Evolutionary conservation across 2,329 filamentous ascomycete genomes (phyloP), one percentile per base, ranked within the genome.

Genomic region (Acephala macrosclerotiorum): DNA sequence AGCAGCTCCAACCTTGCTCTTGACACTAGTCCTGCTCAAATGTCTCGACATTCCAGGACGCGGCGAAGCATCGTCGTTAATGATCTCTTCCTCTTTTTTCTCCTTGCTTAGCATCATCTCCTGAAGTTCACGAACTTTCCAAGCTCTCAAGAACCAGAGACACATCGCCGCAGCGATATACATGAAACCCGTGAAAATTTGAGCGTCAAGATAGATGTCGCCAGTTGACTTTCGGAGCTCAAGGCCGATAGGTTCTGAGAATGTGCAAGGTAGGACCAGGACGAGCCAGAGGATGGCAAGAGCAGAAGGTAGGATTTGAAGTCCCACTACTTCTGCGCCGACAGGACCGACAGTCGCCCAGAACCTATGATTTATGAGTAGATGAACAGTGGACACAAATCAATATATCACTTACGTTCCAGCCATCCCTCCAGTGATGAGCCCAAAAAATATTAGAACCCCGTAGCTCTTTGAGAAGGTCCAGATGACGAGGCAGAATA

Each of bases 401-500:
- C 3, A 29, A 47, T 35, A 38, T 57, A 4, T 9, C 22, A 66
- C 70, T 62, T 66, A 74, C 60, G 88, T 89, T 7, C 92, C 92
- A 2, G 87, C 88, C 1, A 94, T 87, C 2, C 81, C 83, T 1
- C 91, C 91, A 5, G 82, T 83, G 1, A 93, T 77, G 16, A 95
- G 77, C 0, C 88, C 84, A 73, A 92, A 95, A 72, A 94, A 85
- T 36, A 95, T 83, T 33, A 93, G 81, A 0, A 92, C 86, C 0
- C 87, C 89, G 68, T 88, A 91, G 12, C 75, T 76, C 68, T 83
- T 85, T 1, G 91, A 90, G 66, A 89, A 88, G 62, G 89, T 87
- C 92, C 92, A 95, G 38, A 95, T 83, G 22, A 90, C 84, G 53
- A 95, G 83, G 42, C 86, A 85, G 40, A 91, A 85, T 1, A 94